A percentile compares a stretch with the other conserved stretches of the same genome.
Conservation (phyloP, 352 stramenopile species). For the Globisporangium paroecandrum region DNA sequence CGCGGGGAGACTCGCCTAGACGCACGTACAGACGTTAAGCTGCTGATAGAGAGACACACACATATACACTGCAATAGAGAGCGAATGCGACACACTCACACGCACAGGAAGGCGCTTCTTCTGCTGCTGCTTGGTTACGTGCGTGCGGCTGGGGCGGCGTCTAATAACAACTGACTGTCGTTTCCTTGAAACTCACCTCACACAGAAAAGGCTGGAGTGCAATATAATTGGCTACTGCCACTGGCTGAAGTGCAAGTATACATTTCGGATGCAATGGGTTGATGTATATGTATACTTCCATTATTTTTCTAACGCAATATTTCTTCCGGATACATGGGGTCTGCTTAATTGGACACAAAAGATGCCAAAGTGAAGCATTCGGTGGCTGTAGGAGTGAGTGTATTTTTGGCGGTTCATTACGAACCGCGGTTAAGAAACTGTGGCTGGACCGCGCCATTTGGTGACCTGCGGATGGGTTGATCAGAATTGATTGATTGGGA, state of each 20-base stretch:
- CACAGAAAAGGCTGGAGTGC: constrained; percentile 1
- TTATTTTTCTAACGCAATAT: no score
- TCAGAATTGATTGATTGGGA: constrained; percentile 15
- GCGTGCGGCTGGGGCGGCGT: constrained; percentile 2
- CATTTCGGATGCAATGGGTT: neutral
- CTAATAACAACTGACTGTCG: constrained; percentile 13
- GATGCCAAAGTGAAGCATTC: constrained; percentile 2
- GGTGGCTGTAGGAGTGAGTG: constrained; percentile 10
- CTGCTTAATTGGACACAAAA: neutral
- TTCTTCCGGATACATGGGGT: neutral
- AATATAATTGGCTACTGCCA: constrained; percentile 11
- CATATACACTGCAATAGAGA: neutral
- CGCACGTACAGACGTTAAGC: neutral
- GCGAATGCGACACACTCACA: constrained; percentile 7
- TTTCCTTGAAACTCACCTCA: constrained; percentile 10
- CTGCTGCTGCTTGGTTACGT: neutral
- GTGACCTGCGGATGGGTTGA: constrained; percentile 3
- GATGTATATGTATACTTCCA: neutral
- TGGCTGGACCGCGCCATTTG: neutral
- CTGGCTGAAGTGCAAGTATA: constrained; percentile 2
- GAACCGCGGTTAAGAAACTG: neutral
- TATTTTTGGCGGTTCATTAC: neutral
- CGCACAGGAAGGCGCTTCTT: neutral
- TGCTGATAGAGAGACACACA: neutral
- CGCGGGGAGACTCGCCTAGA: neutral